Percentiles rank a stretch among this genome's conserved stretches.
These are phyloP conservation scores for Sporothrix luriei DNA, from an alignment of 2,329 filamentous ascomycete genomes.

Conservation along the genomic window DNA sequence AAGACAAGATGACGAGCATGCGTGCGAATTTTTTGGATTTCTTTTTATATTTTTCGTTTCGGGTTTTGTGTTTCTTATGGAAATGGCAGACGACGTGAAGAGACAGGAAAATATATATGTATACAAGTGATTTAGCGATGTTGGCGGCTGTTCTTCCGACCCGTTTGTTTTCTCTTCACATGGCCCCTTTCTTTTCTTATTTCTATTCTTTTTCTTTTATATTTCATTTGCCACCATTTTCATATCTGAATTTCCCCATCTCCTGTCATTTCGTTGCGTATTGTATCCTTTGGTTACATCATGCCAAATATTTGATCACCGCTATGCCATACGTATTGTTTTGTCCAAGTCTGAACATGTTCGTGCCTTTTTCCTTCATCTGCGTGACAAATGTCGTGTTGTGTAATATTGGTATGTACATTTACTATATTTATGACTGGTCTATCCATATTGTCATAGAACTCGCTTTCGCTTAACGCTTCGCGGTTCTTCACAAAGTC, in stretches of 20 bases:
- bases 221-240: neutral
- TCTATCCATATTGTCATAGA: neutral
- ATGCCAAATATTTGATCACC: no score
- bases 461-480: neutral
- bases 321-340: neutral
- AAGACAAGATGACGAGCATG: constrained; percentile 11
- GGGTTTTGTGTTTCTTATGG: constrained; percentile 5
- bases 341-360: neutral
- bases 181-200: neutral
- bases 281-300: neutral
- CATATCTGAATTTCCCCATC: neutral
- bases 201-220: neutral
- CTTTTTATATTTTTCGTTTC: neutral
- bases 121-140: constrained; percentile 23
- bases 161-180: neutral
- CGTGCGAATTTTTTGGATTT: neutral
- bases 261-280: neutral
- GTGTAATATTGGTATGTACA: no score
- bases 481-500: neutral
- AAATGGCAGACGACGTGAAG: constrained; percentile 16
- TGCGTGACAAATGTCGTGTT: no score
- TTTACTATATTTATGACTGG: neutral
- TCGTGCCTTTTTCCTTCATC: neutral
- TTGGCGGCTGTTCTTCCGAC: neutral
- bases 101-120: constrained; percentile 22